Evolutionary conservation across 352 stramenopile genomes (phyloP).

Genomic region (Phytophthora aleatoria): DNA sequence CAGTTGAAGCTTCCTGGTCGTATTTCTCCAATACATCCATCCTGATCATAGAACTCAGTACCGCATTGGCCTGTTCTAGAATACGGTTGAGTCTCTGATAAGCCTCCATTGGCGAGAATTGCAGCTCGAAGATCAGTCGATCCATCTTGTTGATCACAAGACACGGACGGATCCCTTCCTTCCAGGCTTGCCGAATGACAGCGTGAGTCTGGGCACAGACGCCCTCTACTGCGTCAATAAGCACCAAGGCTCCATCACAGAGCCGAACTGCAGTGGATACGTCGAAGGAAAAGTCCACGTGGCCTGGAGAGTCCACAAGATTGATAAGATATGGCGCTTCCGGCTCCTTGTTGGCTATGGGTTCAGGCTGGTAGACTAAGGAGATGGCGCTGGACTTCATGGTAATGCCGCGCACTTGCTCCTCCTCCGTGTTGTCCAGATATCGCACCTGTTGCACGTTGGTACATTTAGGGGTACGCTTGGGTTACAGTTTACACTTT

Average conservation of each 20-base stretch:
- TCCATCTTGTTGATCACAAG: slow-evolving; percentile 99
- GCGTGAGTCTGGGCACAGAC: slow-evolving; percentile 93
- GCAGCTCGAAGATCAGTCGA: slow-evolving; percentile 93
- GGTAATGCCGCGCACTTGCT: slow-evolving; percentile 96
- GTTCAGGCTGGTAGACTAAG: slow-evolving; percentile 86
- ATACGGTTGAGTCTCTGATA: slow-evolving; percentile 94
- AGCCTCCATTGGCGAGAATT: slow-evolving; percentile 90
- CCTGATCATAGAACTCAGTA: slow-evolving; percentile 84
- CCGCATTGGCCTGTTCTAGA: slow-evolving; percentile 90
- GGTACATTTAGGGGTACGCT: slow-evolving; percentile 15
- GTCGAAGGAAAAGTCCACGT: slow-evolving; percentile 96
- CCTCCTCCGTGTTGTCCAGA: slow-evolving; percentile 94
- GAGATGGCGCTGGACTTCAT: slow-evolving; percentile 97
- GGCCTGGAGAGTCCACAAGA: slow-evolving; percentile 94
- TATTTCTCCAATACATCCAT: slow-evolving; percentile 78
- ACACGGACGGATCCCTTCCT: slow-evolving; percentile 93
- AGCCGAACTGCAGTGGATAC: slow-evolving; percentile 95
- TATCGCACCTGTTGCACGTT: slow-evolving; percentile 82
- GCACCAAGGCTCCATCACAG: slow-evolving; percentile 94
- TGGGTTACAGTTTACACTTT: slow-evolving; percentile 2
- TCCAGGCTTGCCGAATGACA: slow-evolving; percentile 94
- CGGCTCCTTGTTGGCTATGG: slow-evolving; percentile 16
- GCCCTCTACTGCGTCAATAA: slow-evolving; percentile 97
- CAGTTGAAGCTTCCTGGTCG: slow-evolving; percentile 33
- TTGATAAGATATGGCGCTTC: slow-evolving; percentile 92